phyloP scores from a whole-genome alignment of 192 early-diverging fungal species.

The Chytriomyces hyalinus region DNA sequence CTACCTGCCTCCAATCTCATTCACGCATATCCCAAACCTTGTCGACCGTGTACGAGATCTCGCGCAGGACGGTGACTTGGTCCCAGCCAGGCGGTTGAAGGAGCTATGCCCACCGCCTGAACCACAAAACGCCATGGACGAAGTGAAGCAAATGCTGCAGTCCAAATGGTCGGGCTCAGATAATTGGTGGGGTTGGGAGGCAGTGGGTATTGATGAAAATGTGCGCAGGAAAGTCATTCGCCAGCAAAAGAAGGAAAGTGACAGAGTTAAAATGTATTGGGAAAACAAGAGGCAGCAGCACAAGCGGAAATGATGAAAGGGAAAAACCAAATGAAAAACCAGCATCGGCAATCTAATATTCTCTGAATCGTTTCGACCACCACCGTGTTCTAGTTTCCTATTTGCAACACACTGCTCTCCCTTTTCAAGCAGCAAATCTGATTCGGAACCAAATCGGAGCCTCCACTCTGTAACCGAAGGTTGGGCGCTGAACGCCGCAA shows the following conservation, averaged over 20 bases:
- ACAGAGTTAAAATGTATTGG: slow-evolving; percentile 21
- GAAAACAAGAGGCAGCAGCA: slow-evolving; percentile 8
- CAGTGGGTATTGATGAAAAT: slow-evolving; percentile 42
- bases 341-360: too few species aligned
- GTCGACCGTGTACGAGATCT: slow-evolving; percentile 32
- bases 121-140: slow-evolving; percentile 20
- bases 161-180: slow-evolving; percentile 34
- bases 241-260: slow-evolving; percentile 22
- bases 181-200: slow-evolving; percentile 56
- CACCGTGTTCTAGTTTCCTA: too few species aligned
- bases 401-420: too few species aligned
- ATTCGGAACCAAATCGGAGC: too few species aligned
- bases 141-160: slow-evolving; percentile 38
- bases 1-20: slow-evolving; percentile 48
- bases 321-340: too few species aligned
- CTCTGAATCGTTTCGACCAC: too few species aligned
- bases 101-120: slow-evolving; percentile 48
- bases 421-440: too few species aligned
- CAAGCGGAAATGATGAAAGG: too few species aligned
- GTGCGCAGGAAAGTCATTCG: slow-evolving; percentile 23
- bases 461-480: too few species aligned
- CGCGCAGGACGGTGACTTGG: slow-evolving; percentile 49
- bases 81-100: slow-evolving; percentile 35
- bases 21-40: slow-evolving; percentile 40
- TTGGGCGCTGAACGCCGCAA: too few species aligned